Percentiles rank a stretch among this genome's conserved stretches.
phyloP scores from a whole-genome alignment of 192 early-diverging fungal genomes.

The Linnemannia exigua region DNA sequence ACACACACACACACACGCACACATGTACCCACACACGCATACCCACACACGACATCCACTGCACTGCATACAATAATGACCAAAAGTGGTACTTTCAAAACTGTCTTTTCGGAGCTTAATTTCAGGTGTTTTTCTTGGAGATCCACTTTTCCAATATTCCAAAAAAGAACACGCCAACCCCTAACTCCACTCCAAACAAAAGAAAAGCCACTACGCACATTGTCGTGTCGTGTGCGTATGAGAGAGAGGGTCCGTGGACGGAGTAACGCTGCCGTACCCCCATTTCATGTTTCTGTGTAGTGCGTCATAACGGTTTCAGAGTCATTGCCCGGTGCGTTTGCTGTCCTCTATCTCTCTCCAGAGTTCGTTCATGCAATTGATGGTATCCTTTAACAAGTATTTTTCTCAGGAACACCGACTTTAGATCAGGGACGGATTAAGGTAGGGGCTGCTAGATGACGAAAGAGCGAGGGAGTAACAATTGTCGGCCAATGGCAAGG shows the following conservation, averaged over 20 bases:
- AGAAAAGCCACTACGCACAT: neutral
- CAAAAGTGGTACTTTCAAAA: neutral
- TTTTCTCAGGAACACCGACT: neutral
- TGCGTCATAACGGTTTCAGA: neutral
- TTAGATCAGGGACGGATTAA: neutral
- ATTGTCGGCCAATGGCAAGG: neutral
- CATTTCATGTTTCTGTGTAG: neutral
- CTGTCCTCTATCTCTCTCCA: neutral
- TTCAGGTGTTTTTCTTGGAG: neutral
- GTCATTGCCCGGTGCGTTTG: conserved; percentile 8
- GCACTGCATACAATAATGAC: too few relatives aligned
- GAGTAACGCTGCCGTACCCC: neutral
- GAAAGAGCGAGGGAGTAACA: neutral
- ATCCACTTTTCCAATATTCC: neutral
- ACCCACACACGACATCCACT: too few relatives aligned
- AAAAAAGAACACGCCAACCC: neutral
- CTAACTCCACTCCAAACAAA: too few relatives aligned
- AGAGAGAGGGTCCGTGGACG: neutral
- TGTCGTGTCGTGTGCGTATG: neutral
- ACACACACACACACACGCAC: neutral
- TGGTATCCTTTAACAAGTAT: neutral
- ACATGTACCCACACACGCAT: too few relatives aligned
- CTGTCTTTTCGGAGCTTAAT: neutral
- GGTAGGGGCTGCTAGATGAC: neutral
- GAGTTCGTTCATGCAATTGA: neutral